Conservation (phyloP, 108 stramenopile genomes). For the Cyclotella sp. region DNA sequence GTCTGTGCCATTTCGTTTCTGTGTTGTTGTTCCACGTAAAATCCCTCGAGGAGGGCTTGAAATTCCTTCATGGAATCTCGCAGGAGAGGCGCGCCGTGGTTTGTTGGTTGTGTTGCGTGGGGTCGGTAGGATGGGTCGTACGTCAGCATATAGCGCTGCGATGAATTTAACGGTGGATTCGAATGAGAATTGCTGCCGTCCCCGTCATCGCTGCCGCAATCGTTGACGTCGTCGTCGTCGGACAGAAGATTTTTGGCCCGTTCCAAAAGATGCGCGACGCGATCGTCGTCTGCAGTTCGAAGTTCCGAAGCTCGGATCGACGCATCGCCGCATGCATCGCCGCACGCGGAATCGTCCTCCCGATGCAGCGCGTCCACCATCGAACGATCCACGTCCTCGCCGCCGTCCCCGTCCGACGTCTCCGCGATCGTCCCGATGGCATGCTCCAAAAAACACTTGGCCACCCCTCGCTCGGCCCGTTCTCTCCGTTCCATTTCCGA, state of each 20-base stretch:
- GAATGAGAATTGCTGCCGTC: too few relatives aligned
- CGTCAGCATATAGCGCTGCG: neutral
- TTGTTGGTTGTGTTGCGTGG: too few relatives aligned
- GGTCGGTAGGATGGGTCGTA: neutral
- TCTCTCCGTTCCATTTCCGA: constrained; percentile 16
- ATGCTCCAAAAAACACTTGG: neutral
- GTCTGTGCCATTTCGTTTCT: neutral
- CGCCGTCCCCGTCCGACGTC: too few relatives aligned
- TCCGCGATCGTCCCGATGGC: too few relatives aligned
- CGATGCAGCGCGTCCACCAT: too few relatives aligned
- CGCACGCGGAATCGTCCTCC: too few relatives aligned
- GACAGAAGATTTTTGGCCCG: neutral
- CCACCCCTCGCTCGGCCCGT: constrained; percentile 16
- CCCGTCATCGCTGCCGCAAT: too few relatives aligned
- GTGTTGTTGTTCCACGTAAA: constrained; percentile 26
- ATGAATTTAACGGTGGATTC: neutral
- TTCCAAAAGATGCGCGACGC: neutral
- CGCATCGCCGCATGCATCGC: too few relatives aligned
- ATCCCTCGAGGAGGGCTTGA: constrained; percentile 30
- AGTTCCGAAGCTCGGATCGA: too few relatives aligned
- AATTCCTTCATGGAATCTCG: constrained; percentile 31
- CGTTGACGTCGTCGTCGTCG: neutral
- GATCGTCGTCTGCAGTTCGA: neutral
- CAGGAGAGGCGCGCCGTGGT: neutral
- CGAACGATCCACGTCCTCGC: too few relatives aligned